phyloP scores from a whole-genome alignment of 108 stramenopile genomes.

The Halocafeteria seosinensis region DNA sequence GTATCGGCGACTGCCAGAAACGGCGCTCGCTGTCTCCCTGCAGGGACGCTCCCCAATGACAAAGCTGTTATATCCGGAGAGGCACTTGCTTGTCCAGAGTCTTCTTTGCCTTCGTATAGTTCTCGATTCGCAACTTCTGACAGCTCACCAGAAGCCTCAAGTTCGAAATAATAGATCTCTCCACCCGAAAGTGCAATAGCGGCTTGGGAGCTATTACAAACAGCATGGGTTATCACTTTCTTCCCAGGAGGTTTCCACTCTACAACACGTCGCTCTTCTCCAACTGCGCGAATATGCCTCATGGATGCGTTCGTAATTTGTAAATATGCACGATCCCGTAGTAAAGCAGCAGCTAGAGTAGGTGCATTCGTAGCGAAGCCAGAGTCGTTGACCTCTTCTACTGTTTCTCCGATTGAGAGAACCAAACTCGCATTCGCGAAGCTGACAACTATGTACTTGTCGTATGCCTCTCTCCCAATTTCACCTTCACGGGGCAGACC shows the following conservation, averaged over 20 bases:
- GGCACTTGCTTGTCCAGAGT: no score
- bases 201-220: conserved; percentile 71
- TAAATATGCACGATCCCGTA: conserved; percentile 56
- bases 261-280: conserved; percentile 6
- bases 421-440: conserved; percentile 91
- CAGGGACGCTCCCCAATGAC: conserved; percentile 61
- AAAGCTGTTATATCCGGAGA: conserved; percentile 80
- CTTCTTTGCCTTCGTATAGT: no score
- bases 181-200: conserved; percentile 74
- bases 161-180: conserved; percentile 81
- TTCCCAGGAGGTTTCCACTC: conserved; percentile 80
- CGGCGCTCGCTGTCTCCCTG: conserved; percentile 49
- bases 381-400: conserved; percentile 64
- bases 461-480: conserved; percentile 11
- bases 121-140: conserved; percentile 60
- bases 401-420: conserved; percentile 73
- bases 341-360: conserved; percentile 68
- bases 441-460: conserved; percentile 78
- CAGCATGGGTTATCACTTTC: conserved; percentile 68
- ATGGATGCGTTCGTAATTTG: conserved; percentile 78
- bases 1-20: conserved; percentile 80
- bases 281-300: conserved; percentile 51
- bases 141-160: conserved; percentile 64
- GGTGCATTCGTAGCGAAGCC: conserved; percentile 65
- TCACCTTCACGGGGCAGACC: background rate